Base-by-base conservation (phyloP, 768 basidiomycete genomes). In the Russula olivacea region DNA sequence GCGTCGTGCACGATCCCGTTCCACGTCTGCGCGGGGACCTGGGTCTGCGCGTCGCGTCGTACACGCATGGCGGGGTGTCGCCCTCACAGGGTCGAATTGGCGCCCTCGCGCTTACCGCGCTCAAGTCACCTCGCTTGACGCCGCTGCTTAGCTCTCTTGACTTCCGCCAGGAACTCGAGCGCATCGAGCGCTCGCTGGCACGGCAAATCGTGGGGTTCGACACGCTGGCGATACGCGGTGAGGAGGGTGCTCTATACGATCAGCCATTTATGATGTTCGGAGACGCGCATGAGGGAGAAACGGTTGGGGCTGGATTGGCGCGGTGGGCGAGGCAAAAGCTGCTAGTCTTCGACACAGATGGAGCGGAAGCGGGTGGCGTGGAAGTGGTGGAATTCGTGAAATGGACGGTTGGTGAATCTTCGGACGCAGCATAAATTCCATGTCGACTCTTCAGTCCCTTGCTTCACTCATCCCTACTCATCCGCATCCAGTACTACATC, bases 331-430 rank as follows among this genome's bases (percentile, higher is more conserved):
- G 55, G 34, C 55, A 66, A 43, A 59, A 63, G 25, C 43, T 38
- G 30, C 59, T 68, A 6, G n/a, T 61, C 3, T 23, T 59, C 1
- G 65, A 66, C 25, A 48, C 30, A 1, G 66, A 67, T 34, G 67
- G 55, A 19, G 30, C 47, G 38, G 65, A 67, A 15, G 30, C 34
- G 8, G 48, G 65, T 25, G 67, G 59, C 10, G 23, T 53, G 66
- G 89, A 94, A 50, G 66, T 68, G 23, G 34, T 61, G 9, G 67
- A 68, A 40, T 57, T 66, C 15, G 25, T 56, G 17, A 66, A 61
- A 53, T 68, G 67, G 67, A 58, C 55, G 7, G 59, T 68, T 48
- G 67, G 65, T 23, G 66, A 68, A 43, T 48, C 23, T 4, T 28
- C 52, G 4, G 30, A 32, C 30, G 14, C 15, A 17, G 15, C 51